phyloP scores from a whole-genome alignment of 176 grass and related monocot species.

The Avena sativa region DNA sequence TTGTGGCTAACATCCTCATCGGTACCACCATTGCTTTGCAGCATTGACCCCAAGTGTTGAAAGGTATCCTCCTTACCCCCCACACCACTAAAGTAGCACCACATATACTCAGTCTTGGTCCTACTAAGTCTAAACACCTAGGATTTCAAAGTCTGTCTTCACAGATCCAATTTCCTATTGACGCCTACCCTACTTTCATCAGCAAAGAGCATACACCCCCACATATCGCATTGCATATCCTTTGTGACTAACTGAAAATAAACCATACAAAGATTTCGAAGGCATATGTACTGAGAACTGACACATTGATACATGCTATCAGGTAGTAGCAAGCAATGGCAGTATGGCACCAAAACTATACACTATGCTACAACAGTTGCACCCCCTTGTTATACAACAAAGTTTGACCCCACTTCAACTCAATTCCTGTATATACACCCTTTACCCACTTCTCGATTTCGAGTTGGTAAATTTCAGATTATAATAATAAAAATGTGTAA shows the following conservation, averaged over 20 bases:
- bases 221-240: too few species aligned
- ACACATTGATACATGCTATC: not conserved
- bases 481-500: not conserved
- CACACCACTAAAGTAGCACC: too few species aligned
- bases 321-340: not conserved
- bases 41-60: too few species aligned
- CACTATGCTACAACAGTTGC: not conserved
- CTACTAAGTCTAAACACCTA: too few species aligned
- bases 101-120: too few species aligned
- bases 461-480: not conserved
- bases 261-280: not conserved
- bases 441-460: not conserved
- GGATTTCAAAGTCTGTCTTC: too few species aligned
- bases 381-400: not conserved
- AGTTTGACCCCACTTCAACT: not conserved
- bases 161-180: too few species aligned
- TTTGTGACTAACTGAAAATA: not conserved
- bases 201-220: too few species aligned
- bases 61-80: too few species aligned
- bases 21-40: too few species aligned
- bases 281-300: constrained; percentile 4
- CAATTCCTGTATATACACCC: constrained; percentile 22
- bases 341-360: not conserved
- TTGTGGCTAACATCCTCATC: too few species aligned
- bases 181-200: too few species aligned